Evolutionary conservation across 257 asterid species (phyloP).

Genomic region (Petunia axillaris): DNA sequence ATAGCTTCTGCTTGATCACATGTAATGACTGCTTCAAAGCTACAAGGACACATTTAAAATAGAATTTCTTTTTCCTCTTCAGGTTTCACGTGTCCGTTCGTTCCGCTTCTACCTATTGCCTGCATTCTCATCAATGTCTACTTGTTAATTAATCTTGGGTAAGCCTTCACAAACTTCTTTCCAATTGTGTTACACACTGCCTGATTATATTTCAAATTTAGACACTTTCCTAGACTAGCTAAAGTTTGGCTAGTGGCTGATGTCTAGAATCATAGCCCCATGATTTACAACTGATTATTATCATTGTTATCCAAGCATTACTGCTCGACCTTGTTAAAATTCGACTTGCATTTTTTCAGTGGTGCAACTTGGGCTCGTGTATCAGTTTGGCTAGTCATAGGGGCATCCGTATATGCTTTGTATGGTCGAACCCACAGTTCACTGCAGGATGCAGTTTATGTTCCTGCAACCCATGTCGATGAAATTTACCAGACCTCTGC

Average conservation of each 20-base stretch:
- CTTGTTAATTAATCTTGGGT: slow-evolving; percentile 91
- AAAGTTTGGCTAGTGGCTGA: background rate
- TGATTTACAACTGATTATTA: slow-evolving; percentile 14
- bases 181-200: background rate
- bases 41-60: background rate
- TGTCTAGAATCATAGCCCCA: background rate
- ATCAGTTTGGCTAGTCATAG: slow-evolving; percentile 75
- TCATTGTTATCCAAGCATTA: background rate
- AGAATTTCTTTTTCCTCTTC: slow-evolving; percentile 31
- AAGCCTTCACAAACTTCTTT: slow-evolving; percentile 39
- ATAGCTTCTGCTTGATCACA: background rate
- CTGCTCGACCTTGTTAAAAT: background rate
- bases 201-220: background rate
- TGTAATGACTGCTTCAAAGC: background rate
- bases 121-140: slow-evolving; percentile 95
- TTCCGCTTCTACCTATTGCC: slow-evolving; percentile 85
- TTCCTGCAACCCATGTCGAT: slow-evolving; percentile 83
- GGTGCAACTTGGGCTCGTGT: slow-evolving; percentile 84
- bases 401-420: slow-evolving; percentile 55
- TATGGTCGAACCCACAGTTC: slow-evolving; percentile 87
- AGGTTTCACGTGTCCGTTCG: slow-evolving; percentile 96
- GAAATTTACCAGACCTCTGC: slow-evolving; percentile 71
- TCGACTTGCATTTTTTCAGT: slow-evolving; percentile 39
- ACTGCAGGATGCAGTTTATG: slow-evolving; percentile 73
- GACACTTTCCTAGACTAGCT: background rate